A percentile compares a stretch with the other conserved stretches of the same genome.
These are phyloP conservation scores for Acanthamoeba rhysodes DNA, from an alignment of 208 protist genomes.

Conservation along the genomic window DNA sequence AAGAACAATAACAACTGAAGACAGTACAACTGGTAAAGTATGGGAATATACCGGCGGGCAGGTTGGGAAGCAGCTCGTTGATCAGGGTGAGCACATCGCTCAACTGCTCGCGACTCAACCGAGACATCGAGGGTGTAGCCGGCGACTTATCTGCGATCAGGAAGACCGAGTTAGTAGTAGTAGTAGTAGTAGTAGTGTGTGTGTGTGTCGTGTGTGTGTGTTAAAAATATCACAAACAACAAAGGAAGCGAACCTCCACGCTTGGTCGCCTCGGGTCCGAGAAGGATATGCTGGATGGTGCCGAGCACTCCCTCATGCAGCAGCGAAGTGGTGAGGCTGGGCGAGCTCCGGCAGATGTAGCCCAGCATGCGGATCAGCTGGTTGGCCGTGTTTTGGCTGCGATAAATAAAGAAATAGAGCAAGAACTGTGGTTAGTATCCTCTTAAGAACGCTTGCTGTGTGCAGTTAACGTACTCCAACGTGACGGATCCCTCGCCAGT, in stretches of 20 bases:
- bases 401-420: neutral
- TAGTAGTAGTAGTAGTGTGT: too few species aligned
- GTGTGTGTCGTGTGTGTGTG: neutral
- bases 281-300: conserved; percentile 21
- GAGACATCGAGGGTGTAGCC: neutral
- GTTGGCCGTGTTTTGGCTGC: conserved; percentile 18
- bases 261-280: neutral
- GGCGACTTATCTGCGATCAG: neutral
- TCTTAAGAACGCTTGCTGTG: neutral
- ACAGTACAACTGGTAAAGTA: too few species aligned
- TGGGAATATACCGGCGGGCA: conserved; percentile 80
- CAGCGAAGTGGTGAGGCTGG: neutral
- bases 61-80: conserved; percentile 86
- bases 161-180: neutral
- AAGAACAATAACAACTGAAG: conserved; percentile 32
- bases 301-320: neutral
- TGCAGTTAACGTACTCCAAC: neutral
- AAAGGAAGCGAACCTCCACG: neutral
- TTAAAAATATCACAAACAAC: too few species aligned
- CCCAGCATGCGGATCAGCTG: conserved; percentile 43
- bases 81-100: conserved; percentile 83
- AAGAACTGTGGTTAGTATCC: neutral
- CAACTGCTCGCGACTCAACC: conserved; percentile 54
- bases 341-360: neutral
- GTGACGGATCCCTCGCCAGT: conserved; percentile 30